phyloP scores from a whole-genome alignment of 2,329 filamentous ascomycete genomes.

The Colletotrichum musae region DNA sequence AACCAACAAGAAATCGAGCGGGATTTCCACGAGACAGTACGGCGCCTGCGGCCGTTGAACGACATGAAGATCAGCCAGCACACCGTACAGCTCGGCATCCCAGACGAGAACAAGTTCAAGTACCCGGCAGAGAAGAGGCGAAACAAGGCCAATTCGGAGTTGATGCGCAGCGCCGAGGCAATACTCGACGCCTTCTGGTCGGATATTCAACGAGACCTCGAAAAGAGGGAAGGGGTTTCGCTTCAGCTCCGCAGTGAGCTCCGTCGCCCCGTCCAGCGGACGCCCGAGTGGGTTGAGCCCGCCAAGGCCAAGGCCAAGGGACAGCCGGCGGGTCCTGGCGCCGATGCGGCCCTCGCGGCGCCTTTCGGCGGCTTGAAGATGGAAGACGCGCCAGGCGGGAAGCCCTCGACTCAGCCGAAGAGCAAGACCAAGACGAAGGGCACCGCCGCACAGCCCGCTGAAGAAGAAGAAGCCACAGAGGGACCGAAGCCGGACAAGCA shows the following conservation, averaged over 20 bases:
- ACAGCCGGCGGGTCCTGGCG: not conserved
- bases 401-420: slow-evolving; percentile 6
- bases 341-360: slow-evolving; percentile 7
- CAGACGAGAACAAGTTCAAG: slow-evolving; percentile 56
- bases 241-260: slow-evolving; percentile 43
- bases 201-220: slow-evolving; percentile 42
- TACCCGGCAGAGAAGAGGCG: slow-evolving; percentile 61
- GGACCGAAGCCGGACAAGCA: slow-evolving; percentile 28
- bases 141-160: slow-evolving; percentile 59
- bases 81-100: slow-evolving; percentile 47
- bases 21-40: slow-evolving; percentile 44
- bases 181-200: slow-evolving; percentile 65
- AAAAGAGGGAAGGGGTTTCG: slow-evolving; percentile 26
- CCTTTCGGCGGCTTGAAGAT: slow-evolving; percentile 15
- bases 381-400: slow-evolving; percentile 2
- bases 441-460: slow-evolving; percentile 5
- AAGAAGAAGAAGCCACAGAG: slow-evolving; percentile 24
- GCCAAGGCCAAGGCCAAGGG: not conserved
- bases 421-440: slow-evolving; percentile 23
- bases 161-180: slow-evolving; percentile 61
- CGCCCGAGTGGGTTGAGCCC: slow-evolving; percentile 43
- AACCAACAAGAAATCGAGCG: slow-evolving; percentile 45
- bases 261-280: slow-evolving; percentile 42
- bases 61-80: slow-evolving; percentile 38
- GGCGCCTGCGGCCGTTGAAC: slow-evolving; percentile 40